These are phyloP conservation scores for Trichosanthes truncata DNA, from an alignment of 306 rosid genomes.

Conservation along the genomic window DNA sequence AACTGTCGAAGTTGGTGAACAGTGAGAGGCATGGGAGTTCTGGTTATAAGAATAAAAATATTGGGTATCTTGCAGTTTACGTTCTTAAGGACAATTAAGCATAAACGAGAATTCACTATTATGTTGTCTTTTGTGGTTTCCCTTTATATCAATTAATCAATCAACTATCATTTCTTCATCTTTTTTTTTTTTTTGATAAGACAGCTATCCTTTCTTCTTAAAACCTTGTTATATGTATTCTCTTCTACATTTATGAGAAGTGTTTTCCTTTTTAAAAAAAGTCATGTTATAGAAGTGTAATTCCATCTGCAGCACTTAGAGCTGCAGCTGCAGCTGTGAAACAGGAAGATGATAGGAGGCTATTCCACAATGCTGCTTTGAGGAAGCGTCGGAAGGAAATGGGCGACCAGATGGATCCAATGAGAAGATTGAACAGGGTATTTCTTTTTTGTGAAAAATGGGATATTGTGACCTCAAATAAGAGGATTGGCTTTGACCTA, in stretches of 20 bases:
- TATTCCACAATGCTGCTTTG: constrained; percentile 81
- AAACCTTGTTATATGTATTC: neutral
- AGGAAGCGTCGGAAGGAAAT: constrained; percentile 90
- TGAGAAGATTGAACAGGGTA: constrained; percentile 50
- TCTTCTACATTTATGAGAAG: neutral
- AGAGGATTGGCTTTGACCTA: neutral
- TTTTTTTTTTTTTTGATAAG: neutral
- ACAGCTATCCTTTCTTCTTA: neutral
- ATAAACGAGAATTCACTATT: neutral
- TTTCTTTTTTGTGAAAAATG: neutral
- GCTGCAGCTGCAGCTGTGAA: constrained; percentile 95
- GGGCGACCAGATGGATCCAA: constrained; percentile 71
- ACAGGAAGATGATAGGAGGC: constrained; percentile 81
- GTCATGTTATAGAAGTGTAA: constrained; percentile 13
- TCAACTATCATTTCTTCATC: neutral
- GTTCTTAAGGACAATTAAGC: neutral
- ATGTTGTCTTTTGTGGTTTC: neutral
- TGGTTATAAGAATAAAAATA: neutral
- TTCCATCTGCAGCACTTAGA: constrained; percentile 62
- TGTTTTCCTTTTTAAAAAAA: neutral
- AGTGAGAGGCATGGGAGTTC: neutral
- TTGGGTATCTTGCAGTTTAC: neutral
- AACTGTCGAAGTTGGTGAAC: neutral
- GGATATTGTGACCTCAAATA: neutral
- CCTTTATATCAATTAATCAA: neutral